Base-by-base conservation (phyloP, 176 grass and related monocot genomes). In the Alopecurus myosuroides region DNA sequence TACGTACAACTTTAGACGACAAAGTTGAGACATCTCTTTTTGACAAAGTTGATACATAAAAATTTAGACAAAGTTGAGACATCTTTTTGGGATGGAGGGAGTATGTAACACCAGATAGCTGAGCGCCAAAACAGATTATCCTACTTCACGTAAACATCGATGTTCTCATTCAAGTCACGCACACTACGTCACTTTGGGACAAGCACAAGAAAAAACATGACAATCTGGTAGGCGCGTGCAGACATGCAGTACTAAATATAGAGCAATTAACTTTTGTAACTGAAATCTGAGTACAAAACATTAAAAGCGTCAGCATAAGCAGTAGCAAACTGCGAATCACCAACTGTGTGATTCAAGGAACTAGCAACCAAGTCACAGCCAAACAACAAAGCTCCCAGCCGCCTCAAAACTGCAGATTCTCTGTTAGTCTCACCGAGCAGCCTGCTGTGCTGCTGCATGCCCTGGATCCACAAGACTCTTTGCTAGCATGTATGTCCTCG, bases 401-500 rank as follows among this genome's bases (percentile, higher is more conserved):
- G 7, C 83, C 64, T 82, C 81, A 84, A 78, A 86, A 77, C 53
- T 78, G 88, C 70, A 37, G 33, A 40, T 11, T 50, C 25, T 46
- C 45, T 30, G 65, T 22, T 25, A 36, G 13, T 63, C 30, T 90
- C 49, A 88, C 25, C 90, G 82, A 57, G 88, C 11, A 60, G 89
- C 88, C 84, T 93, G 92, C 61, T 95, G 92, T 41, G 93, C 91
- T 49, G 89, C 95, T 90, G 70, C 70, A 30, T 98, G 96, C 25
- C 91, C 88, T 51, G 93, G 93, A 80, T 99, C 97, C 74, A 99
- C 89, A 8, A 95, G 90, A 52, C 89, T 96, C 88, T 99, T 99
- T 40, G 91, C 97, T 40, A 99, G 81, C 88, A 99, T 66, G 67
- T 90, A 94, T 5, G 97, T 99, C 62, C 97, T 85, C 86, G 76